Conservation (phyloP, 148 eudicot species). For the Heliosperma pusillum region DNA sequence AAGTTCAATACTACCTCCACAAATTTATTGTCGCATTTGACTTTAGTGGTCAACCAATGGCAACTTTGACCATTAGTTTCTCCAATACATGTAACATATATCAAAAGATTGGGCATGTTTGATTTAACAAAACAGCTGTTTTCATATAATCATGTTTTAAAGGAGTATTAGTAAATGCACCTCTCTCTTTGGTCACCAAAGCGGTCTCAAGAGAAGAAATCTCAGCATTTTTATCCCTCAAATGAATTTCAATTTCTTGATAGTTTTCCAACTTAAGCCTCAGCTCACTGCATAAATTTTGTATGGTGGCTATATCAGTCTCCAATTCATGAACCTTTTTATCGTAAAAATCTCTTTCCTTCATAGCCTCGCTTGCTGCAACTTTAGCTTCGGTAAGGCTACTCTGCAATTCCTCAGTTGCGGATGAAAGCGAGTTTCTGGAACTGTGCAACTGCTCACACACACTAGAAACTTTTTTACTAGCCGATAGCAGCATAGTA, state of each 20-base stretch:
- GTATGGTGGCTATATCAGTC: constrained; percentile 45
- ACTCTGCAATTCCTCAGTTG: constrained; percentile 46
- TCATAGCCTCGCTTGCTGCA: constrained; percentile 36
- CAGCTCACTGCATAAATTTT: constrained; percentile 50
- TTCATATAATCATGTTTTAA: no score
- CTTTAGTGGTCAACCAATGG: background rate
- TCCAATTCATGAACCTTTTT: constrained; percentile 50
- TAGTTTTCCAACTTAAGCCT: constrained; percentile 41
- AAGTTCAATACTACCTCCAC: background rate
- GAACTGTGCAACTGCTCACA: constrained; percentile 39
- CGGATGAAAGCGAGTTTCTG: constrained; percentile 28
- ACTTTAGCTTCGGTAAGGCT: constrained; percentile 43
- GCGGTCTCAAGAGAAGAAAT: constrained; percentile 37
- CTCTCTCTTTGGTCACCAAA: constrained; percentile 44
- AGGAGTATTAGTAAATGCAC: constrained; percentile 31
- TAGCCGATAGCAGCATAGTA: constrained; percentile 43
- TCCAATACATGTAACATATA: background rate
- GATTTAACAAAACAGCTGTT: background rate
- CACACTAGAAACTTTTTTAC: constrained; percentile 45
- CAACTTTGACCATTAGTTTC: no score
- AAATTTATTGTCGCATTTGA: background rate
- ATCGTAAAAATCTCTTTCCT: constrained; percentile 48
- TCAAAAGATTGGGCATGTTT: background rate
- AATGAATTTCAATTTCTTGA: constrained; percentile 40
- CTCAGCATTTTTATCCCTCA: constrained; percentile 55